Base-by-base conservation (phyloP, 2,329 filamentous ascomycete species). In the Fusarium lateritium region DNA sequence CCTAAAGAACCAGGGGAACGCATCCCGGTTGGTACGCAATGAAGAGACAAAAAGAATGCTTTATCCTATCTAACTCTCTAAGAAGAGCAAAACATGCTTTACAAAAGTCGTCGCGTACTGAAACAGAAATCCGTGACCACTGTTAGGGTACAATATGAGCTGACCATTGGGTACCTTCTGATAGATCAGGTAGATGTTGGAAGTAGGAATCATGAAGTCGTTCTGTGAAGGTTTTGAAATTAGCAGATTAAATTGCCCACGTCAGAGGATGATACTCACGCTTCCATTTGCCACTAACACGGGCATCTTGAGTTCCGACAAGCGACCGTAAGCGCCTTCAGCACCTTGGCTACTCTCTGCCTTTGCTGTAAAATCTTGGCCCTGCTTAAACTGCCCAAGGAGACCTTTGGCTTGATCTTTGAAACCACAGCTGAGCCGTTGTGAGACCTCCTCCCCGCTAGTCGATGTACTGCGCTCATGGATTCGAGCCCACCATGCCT, bases 121-220 rank as follows among this genome's bases (percentile, higher is more conserved):
- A n/a, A 61, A 62, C 3, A 61, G 58, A 5, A 62, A 62, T 3
- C 58, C 58, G 5, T 62, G 58, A 1, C 58, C 58, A 15, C 58
- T 62, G 21, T 53, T 45, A 6, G 58, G 56, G 3, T 61, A 62
- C 3, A 62, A 39, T n/a, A 62, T 62, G 14, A 62, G 56, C 11
- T 62, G 58, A 1, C 31, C 45, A 2, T 52, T 62, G 0, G 58
- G 39, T 2, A 53, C 24, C 10, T 19, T 61, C 8, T 61, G 56
- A 6, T 44, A 39, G 11, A 61, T 38, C 1, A 62, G 22, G 5
- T 62, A 62, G 26, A 56, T 62, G 9, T 62, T 62, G 0, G 58
- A 59, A 6, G 58, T 62, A 2, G 58, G 56, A 5, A 62, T 62
- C 58, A 62, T 62, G 9, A 61, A 62, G 3, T 62, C 58, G 4